A percentile compares a stretch with the other conserved stretches of the same genome.
Evolutionary conservation across 805 yeast species (phyloP).

Genomic region (Spathaspora hagerdaliae): DNA sequence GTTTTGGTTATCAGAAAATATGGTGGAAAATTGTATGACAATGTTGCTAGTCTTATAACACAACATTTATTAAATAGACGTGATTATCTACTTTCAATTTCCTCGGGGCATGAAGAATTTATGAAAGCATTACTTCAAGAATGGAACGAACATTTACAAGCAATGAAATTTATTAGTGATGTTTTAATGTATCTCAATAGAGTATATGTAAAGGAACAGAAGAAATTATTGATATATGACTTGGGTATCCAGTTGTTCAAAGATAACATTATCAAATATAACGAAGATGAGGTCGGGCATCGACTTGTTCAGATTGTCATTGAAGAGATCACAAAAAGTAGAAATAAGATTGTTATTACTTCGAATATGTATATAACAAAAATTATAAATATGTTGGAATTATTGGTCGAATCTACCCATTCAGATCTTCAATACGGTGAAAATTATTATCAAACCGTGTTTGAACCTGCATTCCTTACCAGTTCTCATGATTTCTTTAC

Average conservation of each 20-base stretch:
- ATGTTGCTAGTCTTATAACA: constrained; percentile 48
- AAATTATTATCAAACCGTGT: constrained; percentile 56
- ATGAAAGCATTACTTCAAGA: constrained; percentile 34
- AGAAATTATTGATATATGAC: constrained; percentile 64
- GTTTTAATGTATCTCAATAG: constrained; percentile 83
- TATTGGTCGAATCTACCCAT: constrained; percentile 42
- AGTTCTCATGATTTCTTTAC: constrained; percentile 56
- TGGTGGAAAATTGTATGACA: constrained; percentile 63
- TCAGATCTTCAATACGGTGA: constrained; percentile 41
- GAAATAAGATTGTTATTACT: constrained; percentile 51
- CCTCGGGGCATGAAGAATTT: constrained; percentile 24
- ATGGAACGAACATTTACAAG: constrained; percentile 71
- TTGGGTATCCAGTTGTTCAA: constrained; percentile 68
- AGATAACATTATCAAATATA: constrained; percentile 50
- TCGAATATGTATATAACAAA: constrained; percentile 54
- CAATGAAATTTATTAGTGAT: constrained; percentile 78
- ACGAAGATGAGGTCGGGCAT: constrained; percentile 48
- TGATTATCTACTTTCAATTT: constrained; percentile 13
- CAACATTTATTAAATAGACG: constrained; percentile 36
- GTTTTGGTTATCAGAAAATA: constrained; percentile 66
- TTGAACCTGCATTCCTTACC: constrained; percentile 62
- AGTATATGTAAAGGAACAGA: constrained; percentile 71
- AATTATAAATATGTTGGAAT: constrained; percentile 66
- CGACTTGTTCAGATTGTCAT: constrained; percentile 47
- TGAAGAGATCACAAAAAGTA: constrained; percentile 51